phyloP scores from a whole-genome alignment of 2,329 filamentous ascomycete species.

The Trichoderma koningii region DNA sequence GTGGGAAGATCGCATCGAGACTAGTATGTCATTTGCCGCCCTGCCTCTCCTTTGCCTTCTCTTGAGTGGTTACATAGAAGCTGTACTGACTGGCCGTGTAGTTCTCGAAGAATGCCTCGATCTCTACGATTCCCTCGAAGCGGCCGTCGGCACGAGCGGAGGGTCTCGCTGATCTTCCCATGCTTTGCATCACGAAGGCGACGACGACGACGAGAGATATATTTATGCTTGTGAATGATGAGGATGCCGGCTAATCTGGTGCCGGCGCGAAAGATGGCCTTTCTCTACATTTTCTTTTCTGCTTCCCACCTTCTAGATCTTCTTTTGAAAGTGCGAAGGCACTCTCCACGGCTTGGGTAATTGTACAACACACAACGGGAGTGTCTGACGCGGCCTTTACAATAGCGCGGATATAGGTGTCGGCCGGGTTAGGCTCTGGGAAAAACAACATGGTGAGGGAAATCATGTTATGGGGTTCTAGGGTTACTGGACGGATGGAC shows the following conservation, averaged over 20 bases:
- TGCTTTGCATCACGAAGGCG: not conserved
- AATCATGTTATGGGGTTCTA: conserved; percentile 1
- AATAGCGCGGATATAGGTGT: conserved; percentile 1
- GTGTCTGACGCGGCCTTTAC: conserved; percentile 4
- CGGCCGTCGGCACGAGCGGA: conserved; percentile 38
- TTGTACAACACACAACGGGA: conserved; percentile 17
- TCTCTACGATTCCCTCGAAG: conserved; percentile 47
- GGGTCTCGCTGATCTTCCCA: conserved; percentile 30
- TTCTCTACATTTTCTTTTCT: conserved; percentile 13
- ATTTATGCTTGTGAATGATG: not conserved
- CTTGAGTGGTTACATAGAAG: not conserved
- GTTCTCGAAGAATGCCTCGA: conserved; percentile 48
- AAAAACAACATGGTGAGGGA: conserved; percentile 4
- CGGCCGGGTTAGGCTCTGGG: not conserved
- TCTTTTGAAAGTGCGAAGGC: conserved; percentile 4
- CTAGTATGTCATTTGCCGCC: conserved; percentile 59
- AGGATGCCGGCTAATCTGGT: not conserved
- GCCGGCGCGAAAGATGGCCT: not conserved
- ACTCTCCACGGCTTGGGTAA: conserved; percentile 8
- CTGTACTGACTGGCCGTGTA: conserved; percentile 26
- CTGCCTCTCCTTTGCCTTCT: not conserved
- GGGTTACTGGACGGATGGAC: conserved; percentile 6
- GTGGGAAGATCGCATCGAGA: conserved; percentile 89
- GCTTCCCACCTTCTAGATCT: not conserved
- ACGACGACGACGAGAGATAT: conserved; percentile 1